Conservation (phyloP, 371 early-diverging fungal genomes). For the Batkoa obscura region DNA sequence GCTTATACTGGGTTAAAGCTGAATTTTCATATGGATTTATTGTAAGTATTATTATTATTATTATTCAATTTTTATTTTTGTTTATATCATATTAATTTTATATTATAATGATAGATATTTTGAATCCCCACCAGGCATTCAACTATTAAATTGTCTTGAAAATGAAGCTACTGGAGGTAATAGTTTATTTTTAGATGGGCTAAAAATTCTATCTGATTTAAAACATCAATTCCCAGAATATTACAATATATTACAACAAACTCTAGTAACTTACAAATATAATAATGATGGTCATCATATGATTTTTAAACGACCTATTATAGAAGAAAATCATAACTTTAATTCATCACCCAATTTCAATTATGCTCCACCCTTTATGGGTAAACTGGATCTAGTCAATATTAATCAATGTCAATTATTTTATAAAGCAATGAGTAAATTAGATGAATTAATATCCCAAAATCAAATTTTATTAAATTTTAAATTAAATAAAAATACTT, state of each 20-base stretch:
- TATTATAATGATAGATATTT: conserved; percentile 25
- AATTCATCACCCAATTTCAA: conserved; percentile 27
- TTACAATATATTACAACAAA: conserved; percentile 27
- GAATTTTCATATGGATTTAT: conserved; percentile 81
- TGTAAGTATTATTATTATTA: conserved; percentile 29
- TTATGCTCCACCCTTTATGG: conserved; percentile 83
- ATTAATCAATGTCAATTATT: conserved; percentile 26
- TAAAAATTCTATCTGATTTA: conserved; percentile 39
- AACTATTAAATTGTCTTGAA: conserved; percentile 59
- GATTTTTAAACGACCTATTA: conserved; percentile 50
- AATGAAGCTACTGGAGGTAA: conserved; percentile 63
- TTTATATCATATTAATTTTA: not conserved
- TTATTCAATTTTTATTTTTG: conserved; percentile 27
- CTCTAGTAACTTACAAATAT: conserved; percentile 70
- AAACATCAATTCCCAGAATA: conserved; percentile 31
- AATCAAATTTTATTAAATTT: conserved; percentile 32
- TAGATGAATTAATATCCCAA: conserved; percentile 37
- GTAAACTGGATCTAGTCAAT: conserved; percentile 35
- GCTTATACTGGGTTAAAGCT: conserved; percentile 70
- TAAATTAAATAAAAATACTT: conserved; percentile 51
- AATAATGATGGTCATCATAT: conserved; percentile 54
- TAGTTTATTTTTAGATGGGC: conserved; percentile 61
- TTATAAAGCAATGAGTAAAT: conserved; percentile 46
- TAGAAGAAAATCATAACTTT: conserved; percentile 21
- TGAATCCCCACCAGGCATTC: conserved; percentile 74